Conservation (phyloP, 441 rosid species). For the Macaranga tanarius region DNA sequence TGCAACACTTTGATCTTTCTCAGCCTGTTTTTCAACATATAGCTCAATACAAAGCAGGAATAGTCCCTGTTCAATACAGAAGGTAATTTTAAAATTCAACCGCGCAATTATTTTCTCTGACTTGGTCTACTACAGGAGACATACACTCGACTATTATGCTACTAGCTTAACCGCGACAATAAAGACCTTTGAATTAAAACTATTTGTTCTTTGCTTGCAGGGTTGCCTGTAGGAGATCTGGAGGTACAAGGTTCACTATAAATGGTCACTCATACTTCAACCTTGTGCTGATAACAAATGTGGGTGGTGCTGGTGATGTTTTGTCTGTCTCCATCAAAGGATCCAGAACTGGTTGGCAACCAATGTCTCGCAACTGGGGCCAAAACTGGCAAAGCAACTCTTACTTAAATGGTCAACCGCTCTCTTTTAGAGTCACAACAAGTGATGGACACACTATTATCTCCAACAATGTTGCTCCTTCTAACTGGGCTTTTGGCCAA, state of each 20-base stretch:
- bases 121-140: no score
- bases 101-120: no score
- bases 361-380: conserved; percentile 57
- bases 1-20: conserved; percentile 47
- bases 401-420: conserved; percentile 45
- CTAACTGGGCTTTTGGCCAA: conserved; percentile 50
- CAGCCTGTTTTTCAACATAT: conserved; percentile 48
- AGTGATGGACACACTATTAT: conserved; percentile 35
- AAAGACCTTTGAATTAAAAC: not conserved
- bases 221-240: conserved; percentile 38
- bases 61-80: conserved; percentile 46
- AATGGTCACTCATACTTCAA: conserved; percentile 54
- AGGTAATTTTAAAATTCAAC: conserved; percentile 21
- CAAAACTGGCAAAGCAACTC: conserved; percentile 58
- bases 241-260: conserved; percentile 49
- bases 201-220: conserved; percentile 20
- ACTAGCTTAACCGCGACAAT: no score
- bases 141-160: no score
- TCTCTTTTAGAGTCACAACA: conserved; percentile 48
- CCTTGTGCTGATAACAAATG: conserved; percentile 47
- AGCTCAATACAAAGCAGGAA: conserved; percentile 50
- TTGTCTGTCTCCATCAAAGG: conserved; percentile 39
- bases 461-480: conserved; percentile 44
- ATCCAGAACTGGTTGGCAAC: conserved; percentile 40
- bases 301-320: conserved; percentile 59